A percentile compares a stretch with the other conserved stretches of the same genome.
These are phyloP conservation scores for Saccharomycopsis selenospora DNA, from an alignment of 805 yeast species.

Conservation along the genomic window DNA sequence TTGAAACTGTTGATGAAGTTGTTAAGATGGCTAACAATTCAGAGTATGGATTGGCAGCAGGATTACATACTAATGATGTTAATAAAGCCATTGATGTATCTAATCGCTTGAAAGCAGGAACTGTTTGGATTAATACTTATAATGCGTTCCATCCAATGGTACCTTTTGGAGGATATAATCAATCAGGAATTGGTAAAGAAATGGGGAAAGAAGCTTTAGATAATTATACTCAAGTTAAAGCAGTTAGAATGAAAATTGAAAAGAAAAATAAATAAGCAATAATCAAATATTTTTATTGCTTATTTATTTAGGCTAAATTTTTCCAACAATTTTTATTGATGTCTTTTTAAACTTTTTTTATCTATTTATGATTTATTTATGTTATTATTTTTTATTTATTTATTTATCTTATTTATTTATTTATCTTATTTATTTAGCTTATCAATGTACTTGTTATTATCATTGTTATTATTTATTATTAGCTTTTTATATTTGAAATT, in stretches of 20 bases:
- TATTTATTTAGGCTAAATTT: too few relatives aligned
- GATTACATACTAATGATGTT: conserved; percentile 72
- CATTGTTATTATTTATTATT: too few relatives aligned
- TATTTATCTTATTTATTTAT: not conserved
- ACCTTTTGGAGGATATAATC: conserved; percentile 91
- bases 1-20: conserved; percentile 75
- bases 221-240: conserved; percentile 78
- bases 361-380: too few relatives aligned
- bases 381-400: too few relatives aligned
- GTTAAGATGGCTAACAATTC: conserved; percentile 72
- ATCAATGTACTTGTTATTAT: too few relatives aligned
- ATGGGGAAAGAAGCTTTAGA: conserved; percentile 83
- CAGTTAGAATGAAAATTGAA: conserved; percentile 44
- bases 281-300: too few relatives aligned
- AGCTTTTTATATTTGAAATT: too few relatives aligned
- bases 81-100: conserved; percentile 71
- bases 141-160: conserved; percentile 80
- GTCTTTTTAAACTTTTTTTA: too few relatives aligned
- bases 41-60: conserved; percentile 84
- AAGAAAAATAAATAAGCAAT: not conserved
- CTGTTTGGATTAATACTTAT: conserved; percentile 85
- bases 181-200: conserved; percentile 90
- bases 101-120: conserved; percentile 73
- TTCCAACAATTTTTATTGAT: too few relatives aligned
- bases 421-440: too few relatives aligned